phyloP scores from a whole-genome alignment of 306 rosid genomes.

The Trifolium subterraneum region DNA sequence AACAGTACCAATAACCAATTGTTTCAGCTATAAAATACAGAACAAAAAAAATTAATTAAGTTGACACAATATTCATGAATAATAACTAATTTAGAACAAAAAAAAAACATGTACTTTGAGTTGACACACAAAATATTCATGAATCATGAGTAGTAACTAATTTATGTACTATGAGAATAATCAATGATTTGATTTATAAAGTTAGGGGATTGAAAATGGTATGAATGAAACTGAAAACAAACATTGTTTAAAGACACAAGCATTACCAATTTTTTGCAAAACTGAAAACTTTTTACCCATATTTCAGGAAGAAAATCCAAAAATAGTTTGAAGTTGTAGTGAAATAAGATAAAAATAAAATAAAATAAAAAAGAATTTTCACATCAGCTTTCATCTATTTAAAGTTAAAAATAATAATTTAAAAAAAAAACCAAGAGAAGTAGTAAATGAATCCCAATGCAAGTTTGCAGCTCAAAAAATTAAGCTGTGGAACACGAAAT shows the following conservation, averaged over 20 bases:
- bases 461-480: constrained; percentile 27
- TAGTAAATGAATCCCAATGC: constrained; percentile 38
- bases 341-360: not conserved
- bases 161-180: not conserved
- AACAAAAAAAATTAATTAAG: constrained; percentile 43
- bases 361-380: not conserved
- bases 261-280: constrained; percentile 58
- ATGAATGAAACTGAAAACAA: constrained; percentile 37
- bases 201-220: constrained; percentile 29
- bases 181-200: constrained; percentile 39
- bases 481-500: constrained; percentile 43
- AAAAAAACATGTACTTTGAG: constrained; percentile 47
- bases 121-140: constrained; percentile 34
- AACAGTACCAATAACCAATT: constrained; percentile 49
- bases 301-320: constrained; percentile 48
- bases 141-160: too few relatives aligned
- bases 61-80: constrained; percentile 34
- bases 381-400: not conserved
- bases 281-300: constrained; percentile 44
- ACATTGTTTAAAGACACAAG: constrained; percentile 48
- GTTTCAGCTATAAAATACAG: constrained; percentile 45
- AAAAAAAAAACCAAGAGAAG: not conserved
- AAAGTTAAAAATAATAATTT: too few relatives aligned
- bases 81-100: constrained; percentile 23
- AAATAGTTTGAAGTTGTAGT: constrained; percentile 14